These are phyloP conservation scores for Mortierella sp. DNA, from an alignment of 371 early-diverging fungal genomes.

Conservation along the genomic window DNA sequence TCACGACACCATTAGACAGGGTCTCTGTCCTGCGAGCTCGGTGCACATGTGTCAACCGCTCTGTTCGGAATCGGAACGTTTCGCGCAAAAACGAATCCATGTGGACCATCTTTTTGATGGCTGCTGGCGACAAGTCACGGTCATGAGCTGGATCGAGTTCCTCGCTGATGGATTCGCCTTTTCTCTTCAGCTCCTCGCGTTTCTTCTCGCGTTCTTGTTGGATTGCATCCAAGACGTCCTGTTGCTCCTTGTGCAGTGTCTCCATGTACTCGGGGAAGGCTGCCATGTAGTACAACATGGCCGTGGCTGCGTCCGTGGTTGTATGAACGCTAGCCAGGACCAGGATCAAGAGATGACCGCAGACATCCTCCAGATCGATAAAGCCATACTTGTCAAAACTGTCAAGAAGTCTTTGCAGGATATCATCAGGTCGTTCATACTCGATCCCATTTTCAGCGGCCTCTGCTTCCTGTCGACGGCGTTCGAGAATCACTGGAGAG, in stretches of 20 bases:
- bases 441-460: slow-evolving; percentile 16
- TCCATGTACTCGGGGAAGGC: slow-evolving; percentile 55
- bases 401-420: slow-evolving; percentile 38
- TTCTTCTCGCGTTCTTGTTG: slow-evolving; percentile 8
- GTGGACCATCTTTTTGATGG: slow-evolving; percentile 54
- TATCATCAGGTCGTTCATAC: slow-evolving; percentile 33
- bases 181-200: slow-evolving; percentile 10
- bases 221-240: slow-evolving; percentile 39
- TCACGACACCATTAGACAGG: slow-evolving; percentile 56
- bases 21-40: slow-evolving; percentile 37
- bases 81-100: slow-evolving; percentile 66
- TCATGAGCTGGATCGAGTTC: too few relatives aligned
- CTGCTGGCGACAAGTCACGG: slow-evolving; percentile 11
- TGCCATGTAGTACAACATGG: slow-evolving; percentile 57
- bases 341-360: slow-evolving; percentile 47
- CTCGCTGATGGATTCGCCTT: background rate
- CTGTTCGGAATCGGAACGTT: slow-evolving; percentile 40
- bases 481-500: slow-evolving; percentile 28
- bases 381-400: slow-evolving; percentile 39
- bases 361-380: slow-evolving; percentile 46
- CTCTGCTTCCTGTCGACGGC: slow-evolving; percentile 32
- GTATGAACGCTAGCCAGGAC: slow-evolving; percentile 60
- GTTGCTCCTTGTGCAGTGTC: slow-evolving; percentile 58
- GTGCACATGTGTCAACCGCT: slow-evolving; percentile 46
- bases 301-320: slow-evolving; percentile 46